Evolutionary conservation across 768 basidiomycete genomes (phyloP).

Genomic region (Rhodotorula graminis): DNA sequence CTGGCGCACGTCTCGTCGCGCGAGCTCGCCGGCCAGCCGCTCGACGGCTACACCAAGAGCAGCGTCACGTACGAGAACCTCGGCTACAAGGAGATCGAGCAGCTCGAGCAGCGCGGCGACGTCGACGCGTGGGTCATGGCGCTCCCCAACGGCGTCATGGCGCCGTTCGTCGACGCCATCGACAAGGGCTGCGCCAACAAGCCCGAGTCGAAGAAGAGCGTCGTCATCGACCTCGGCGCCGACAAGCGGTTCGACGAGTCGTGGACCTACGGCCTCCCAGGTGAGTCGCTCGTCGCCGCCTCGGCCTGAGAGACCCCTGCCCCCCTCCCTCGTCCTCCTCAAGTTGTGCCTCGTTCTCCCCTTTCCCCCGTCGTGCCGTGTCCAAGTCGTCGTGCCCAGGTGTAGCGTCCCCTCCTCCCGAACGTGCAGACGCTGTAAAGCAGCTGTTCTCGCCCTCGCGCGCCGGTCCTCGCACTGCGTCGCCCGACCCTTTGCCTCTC

Average conservation of each 20-base stretch:
- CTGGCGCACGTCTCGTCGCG: conserved; percentile 96
- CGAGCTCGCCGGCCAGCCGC: conserved; percentile 74
- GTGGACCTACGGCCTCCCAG: conserved; percentile 98
- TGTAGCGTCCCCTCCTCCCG: neutral
- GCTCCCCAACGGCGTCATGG: conserved; percentile 92
- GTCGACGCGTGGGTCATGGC: conserved; percentile 99
- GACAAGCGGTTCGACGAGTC: conserved; percentile 91
- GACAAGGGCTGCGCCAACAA: conserved; percentile 64
- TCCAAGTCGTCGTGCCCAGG: neutral
- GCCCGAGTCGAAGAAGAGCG: conserved; percentile 57
- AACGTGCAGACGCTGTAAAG: neutral
- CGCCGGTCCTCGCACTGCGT: too few relatives aligned
- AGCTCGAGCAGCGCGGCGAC: conserved; percentile 79
- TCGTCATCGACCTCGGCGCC: conserved; percentile 85
- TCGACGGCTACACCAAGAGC: conserved; percentile 76
- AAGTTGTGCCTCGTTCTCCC: conserved; percentile 27
- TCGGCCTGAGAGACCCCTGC: neutral
- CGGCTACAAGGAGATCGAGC: conserved; percentile 68
- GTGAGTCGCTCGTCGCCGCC: conserved; percentile 60
- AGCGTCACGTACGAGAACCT: conserved; percentile 74
- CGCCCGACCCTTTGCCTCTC: too few relatives aligned
- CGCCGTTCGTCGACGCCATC: conserved; percentile 92
- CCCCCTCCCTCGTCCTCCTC: neutral
- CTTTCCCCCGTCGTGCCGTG: neutral
- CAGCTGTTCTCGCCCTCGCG: neutral